Conservation (phyloP, 2,329 filamentous ascomycete species). For the Diaporthe sp. region DNA sequence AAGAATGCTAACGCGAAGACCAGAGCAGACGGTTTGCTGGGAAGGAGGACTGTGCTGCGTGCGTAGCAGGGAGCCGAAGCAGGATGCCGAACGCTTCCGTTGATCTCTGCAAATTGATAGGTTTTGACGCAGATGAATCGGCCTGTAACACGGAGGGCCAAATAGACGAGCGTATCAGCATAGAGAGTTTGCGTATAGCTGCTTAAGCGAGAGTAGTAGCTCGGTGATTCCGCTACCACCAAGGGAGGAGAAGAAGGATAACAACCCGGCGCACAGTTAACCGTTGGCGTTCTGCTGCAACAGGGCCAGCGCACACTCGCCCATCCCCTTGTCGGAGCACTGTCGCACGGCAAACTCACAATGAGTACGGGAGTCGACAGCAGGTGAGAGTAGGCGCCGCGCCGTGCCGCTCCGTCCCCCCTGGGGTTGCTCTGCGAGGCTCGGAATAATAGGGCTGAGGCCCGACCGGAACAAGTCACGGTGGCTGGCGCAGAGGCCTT, state of each 20-base stretch:
- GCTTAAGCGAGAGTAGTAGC: slow-evolving; percentile 41
- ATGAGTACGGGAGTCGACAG: background rate
- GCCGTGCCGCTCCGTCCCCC: slow-evolving; percentile 6
- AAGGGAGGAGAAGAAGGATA: slow-evolving; percentile 15
- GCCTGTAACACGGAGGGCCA: slow-evolving; percentile 37
- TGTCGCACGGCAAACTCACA: slow-evolving; percentile 11
- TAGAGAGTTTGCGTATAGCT: slow-evolving; percentile 36
- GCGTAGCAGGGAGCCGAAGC: slow-evolving; percentile 26
- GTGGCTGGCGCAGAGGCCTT: slow-evolving; percentile 3
- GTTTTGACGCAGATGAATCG: slow-evolving; percentile 36
- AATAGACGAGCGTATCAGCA: slow-evolving; percentile 41
- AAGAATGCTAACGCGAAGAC: slow-evolving; percentile 26
- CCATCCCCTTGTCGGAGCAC: background rate
- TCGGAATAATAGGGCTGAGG: slow-evolving; percentile 9
- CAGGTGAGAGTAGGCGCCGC: background rate
- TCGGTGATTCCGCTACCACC: slow-evolving; percentile 31
- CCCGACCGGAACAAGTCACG: slow-evolving; percentile 3
- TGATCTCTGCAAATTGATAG: slow-evolving; percentile 38
- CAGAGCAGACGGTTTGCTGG: slow-evolving; percentile 10
- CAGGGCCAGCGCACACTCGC: background rate
- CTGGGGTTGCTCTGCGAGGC: background rate
- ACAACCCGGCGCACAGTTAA: background rate
- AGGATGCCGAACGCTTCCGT: slow-evolving; percentile 32
- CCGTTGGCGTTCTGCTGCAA: background rate
- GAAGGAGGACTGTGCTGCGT: slow-evolving; percentile 25